Conservation (phyloP, 257 asterid species). For the Penstemon barbatus region DNA sequence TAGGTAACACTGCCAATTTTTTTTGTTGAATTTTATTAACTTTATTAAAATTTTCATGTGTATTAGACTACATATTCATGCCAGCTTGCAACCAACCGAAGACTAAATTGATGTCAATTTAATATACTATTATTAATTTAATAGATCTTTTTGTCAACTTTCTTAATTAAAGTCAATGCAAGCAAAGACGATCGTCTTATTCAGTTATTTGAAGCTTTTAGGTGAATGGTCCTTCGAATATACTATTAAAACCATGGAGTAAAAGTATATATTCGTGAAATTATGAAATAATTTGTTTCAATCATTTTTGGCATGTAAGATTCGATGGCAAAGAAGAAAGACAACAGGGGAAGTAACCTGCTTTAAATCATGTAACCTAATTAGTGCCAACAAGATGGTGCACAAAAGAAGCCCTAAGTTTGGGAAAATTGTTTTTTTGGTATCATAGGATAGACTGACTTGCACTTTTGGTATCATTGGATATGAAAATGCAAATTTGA, state of each 20-base stretch:
- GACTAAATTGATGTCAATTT: constrained; percentile 9
- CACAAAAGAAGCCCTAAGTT: no score
- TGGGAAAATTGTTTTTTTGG: no score
- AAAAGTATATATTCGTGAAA: no score
- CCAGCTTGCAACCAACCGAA: constrained; percentile 11
- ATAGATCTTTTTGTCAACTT: constrained; percentile 1
- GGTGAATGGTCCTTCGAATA: not conserved
- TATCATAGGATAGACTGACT: no score
- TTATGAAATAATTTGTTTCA: not conserved
- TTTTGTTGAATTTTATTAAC: no score
- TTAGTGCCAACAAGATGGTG: constrained; percentile 24
- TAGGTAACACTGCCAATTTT: no score
- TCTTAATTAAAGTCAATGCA: constrained; percentile 29
- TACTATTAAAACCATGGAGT: no score
- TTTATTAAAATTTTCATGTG: no score
- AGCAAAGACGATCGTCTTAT: constrained; percentile 32
- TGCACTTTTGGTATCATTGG: no score
- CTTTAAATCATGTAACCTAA: constrained; percentile 33
- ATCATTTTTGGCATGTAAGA: constrained; percentile 26
- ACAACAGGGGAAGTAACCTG: constrained; percentile 19
- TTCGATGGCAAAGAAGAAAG: constrained; percentile 21
- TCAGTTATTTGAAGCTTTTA: constrained; percentile 33
- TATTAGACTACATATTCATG: not conserved
- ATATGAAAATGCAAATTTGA: no score
- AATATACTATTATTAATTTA: not conserved